Percentiles rank a stretch among this genome's conserved stretches.
Conservation (phyloP, 768 basidiomycete genomes). For the Roridomyces roridus region DNA sequence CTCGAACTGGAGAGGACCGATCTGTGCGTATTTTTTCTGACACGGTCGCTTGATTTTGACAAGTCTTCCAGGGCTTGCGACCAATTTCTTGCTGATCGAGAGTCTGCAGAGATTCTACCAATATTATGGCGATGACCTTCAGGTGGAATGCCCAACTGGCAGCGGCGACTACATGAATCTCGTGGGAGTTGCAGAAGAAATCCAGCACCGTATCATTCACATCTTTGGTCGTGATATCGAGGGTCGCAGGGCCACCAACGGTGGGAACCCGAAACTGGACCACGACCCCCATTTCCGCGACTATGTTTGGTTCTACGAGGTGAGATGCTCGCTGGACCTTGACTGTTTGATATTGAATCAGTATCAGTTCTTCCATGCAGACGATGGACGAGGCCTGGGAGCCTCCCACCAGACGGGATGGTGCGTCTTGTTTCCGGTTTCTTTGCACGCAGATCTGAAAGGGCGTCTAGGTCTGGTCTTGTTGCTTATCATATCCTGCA, state of each 20-base stretch:
- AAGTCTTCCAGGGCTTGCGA: conserved; percentile 78
- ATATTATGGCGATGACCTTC: conserved; percentile 92
- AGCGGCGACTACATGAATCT: conserved; percentile 99
- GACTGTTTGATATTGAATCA: neutral
- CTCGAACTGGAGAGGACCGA: conserved; percentile 96
- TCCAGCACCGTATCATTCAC: conserved; percentile 98
- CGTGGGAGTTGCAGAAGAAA: conserved; percentile 92
- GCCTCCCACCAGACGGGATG: conserved; percentile 99
- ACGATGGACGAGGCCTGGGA: conserved; percentile 90
- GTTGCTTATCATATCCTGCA: conserved; percentile 93
- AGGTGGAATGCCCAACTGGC: conserved; percentile 96
- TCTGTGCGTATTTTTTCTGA: conserved; percentile 55
- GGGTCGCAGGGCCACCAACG: conserved; percentile 90
- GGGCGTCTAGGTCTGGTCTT: conserved; percentile 71
- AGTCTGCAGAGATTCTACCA: conserved; percentile 97
- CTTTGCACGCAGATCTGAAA: neutral
- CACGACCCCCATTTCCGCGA: conserved; percentile 95
- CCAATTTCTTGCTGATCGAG: conserved; percentile 95
- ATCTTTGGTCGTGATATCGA: conserved; percentile 94
- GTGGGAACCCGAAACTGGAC: conserved; percentile 86
- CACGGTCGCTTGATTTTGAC: neutral
- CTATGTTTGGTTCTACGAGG: conserved; percentile 96
- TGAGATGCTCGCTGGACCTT: conserved; percentile 34
- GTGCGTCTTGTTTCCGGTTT: conserved; percentile 42
- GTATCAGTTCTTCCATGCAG: conserved; percentile 90